Percentiles rank a stretch among this genome's conserved stretches.
These are phyloP conservation scores for Barbarea vulgaris DNA, from an alignment of 345 rosid species.

Conservation along the genomic window DNA sequence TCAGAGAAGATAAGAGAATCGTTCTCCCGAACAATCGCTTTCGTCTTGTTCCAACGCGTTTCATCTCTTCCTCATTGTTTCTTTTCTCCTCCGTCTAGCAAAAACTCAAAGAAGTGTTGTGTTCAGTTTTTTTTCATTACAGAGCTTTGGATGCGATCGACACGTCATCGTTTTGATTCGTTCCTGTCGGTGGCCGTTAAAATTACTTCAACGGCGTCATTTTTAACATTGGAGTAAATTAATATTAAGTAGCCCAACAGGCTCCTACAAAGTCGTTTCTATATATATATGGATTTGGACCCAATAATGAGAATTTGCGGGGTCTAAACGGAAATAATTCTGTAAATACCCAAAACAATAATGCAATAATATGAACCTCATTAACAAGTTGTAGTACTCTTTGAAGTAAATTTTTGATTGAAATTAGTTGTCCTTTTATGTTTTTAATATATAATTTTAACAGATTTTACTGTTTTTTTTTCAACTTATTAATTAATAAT, in stretches of 20 bases:
- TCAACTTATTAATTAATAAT: too few species aligned
- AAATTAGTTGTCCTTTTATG: too few species aligned
- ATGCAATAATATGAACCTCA: too few species aligned
- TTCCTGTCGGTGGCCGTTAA: constrained; percentile 36
- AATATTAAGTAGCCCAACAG: background rate
- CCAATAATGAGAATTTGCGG: background rate
- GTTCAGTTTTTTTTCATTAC: background rate
- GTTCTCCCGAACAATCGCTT: constrained; percentile 48
- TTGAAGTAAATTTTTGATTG: too few species aligned
- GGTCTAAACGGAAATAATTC: too few species aligned
- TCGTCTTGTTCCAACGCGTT: constrained; percentile 51
- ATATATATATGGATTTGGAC: background rate
- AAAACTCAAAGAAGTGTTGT: constrained; percentile 12
- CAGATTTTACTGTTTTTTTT: too few species aligned
- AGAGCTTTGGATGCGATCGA: constrained; percentile 9
- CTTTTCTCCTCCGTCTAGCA: constrained; percentile 5
- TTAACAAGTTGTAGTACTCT: too few species aligned
- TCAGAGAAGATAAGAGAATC: constrained; percentile 42
- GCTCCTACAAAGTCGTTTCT: background rate
- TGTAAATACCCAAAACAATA: too few species aligned
- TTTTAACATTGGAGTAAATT: background rate
- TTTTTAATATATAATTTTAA: too few species aligned
- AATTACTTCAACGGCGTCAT: background rate
- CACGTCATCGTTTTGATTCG: constrained; percentile 12
- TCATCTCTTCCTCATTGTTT: constrained; percentile 39